These are phyloP conservation scores for Crithidia mellificae DNA, from an alignment of 208 protist species.

Conservation along the genomic window DNA sequence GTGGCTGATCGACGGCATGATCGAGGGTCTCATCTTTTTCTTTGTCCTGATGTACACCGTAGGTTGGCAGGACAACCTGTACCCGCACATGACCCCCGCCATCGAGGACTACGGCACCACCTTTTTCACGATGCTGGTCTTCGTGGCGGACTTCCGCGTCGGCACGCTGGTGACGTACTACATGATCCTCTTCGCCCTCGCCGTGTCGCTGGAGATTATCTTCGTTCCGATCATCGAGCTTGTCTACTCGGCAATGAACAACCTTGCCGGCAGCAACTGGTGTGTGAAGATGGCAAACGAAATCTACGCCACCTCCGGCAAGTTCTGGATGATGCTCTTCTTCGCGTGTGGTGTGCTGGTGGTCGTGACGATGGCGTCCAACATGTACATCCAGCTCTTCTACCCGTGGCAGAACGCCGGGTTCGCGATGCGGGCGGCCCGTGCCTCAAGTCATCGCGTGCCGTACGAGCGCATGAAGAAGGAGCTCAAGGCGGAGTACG, in stretches of 20 bases:
- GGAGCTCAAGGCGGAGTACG: conserved; percentile 32
- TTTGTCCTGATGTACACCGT: conserved; percentile 55
- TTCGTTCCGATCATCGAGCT: conserved; percentile 43
- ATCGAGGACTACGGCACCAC: conserved; percentile 71
- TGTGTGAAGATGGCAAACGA: conserved; percentile 51
- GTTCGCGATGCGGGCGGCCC: conserved; percentile 50
- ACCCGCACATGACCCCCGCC: conserved; percentile 35
- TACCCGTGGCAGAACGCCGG: conserved; percentile 62
- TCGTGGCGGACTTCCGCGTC: conserved; percentile 64
- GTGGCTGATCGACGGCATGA: conserved; percentile 59
- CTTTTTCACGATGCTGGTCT: conserved; percentile 74
- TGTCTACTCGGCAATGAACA: conserved; percentile 49
- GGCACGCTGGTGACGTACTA: conserved; percentile 47
- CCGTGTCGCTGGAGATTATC: conserved; percentile 36
- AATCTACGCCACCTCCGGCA: conserved; percentile 44
- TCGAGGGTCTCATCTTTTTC: conserved; percentile 62
- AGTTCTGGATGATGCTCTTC: conserved; percentile 66
- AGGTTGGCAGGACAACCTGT: conserved; percentile 51
- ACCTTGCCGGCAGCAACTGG: conserved; percentile 63
- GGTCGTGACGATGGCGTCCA: conserved; percentile 55
- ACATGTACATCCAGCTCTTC: conserved; percentile 66
- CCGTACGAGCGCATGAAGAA: conserved; percentile 35
- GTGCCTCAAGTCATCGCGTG: conserved; percentile 42
- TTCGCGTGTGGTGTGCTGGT: conserved; percentile 54
- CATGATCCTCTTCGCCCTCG: conserved; percentile 47